Evolutionary conservation across 2,329 filamentous ascomycete species (phyloP).

Genomic region (Penicillium sp.): DNA sequence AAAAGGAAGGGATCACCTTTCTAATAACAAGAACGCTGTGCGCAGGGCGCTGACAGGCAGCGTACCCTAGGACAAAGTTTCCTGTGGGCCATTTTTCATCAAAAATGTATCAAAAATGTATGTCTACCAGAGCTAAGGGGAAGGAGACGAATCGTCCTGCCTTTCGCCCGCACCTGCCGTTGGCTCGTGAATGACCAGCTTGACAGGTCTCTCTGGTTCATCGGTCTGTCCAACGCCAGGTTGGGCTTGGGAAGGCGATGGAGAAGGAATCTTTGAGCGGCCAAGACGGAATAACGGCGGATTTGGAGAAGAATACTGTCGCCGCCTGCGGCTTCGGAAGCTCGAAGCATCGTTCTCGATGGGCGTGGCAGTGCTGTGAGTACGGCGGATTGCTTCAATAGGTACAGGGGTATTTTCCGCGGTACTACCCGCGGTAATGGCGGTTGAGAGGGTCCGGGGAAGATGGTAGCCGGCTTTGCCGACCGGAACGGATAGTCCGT

Average conservation of each 20-base stretch:
- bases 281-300: conserved; percentile 30
- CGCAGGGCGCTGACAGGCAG: not conserved
- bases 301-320: conserved; percentile 13
- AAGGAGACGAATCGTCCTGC: not conserved
- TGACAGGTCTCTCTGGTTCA: conserved; percentile 37
- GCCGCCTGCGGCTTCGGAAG: conserved; percentile 28
- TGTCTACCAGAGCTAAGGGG: not conserved
- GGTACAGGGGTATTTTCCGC: conserved; percentile 31
- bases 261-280: conserved; percentile 23
- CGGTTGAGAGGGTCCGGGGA: conserved; percentile 47
- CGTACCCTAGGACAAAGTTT: not conserved
- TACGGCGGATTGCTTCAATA: conserved; percentile 26
- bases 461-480: conserved; percentile 49
- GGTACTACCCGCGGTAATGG: conserved; percentile 44
- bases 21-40: not conserved
- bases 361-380: conserved; percentile 36
- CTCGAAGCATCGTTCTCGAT: conserved; percentile 10
- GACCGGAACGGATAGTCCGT: conserved; percentile 78
- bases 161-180: not conserved
- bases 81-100: too few species aligned
- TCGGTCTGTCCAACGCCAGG: conserved; percentile 23
- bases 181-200: conserved; percentile 22
- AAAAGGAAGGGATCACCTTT: not conserved
- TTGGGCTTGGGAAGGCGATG: conserved; percentile 19
- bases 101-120: not conserved